Evolutionary conservation across 2,329 filamentous ascomycete genomes (phyloP), one percentile per base, ranked within the genome.

Genomic region (Claviceps sorghi): DNA sequence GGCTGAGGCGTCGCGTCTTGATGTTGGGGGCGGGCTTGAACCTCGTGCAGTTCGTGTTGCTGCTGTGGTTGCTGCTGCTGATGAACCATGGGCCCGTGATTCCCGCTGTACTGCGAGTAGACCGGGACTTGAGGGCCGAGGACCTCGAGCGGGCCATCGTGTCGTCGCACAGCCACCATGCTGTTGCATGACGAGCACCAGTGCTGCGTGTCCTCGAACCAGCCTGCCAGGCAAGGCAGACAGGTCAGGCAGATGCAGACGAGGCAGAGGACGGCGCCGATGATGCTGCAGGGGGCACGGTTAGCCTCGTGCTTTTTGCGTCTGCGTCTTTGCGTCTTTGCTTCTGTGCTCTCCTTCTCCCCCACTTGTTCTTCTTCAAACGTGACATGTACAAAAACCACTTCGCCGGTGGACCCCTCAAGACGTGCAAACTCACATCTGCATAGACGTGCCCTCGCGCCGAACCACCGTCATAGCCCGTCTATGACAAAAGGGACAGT

Each of bases 191-290:
- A 38, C 9, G 57, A 55, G 59, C 65, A 67, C 45, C 52, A 59
- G 55, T 61, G 64, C 53, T 62, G 50, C 7, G 54, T 59, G 32
- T 64, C 57, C 54, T 67, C 64, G 50, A 62, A 67, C 65, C 64
- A 66, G 36, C 58, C 55, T 3, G 61, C 62, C 15, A 63, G 50
- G 53, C 64, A 66, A 7, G 64, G 64, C 15, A 67, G 50, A 51
- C 62, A 65, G 10, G 64, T 54, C 6, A 65, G 57, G 49, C 61
- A 66, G 52, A 65, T 53, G 55, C 64, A 66, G 48, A 66, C 41
- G 19, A 66, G 53, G 49, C 63, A 65, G 56, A 64, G 61, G 21
- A 65, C 40, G 36, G 58, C 57, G 22, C 63, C 62, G 17, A 58
- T 57, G 32, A 66, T 22, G 9, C 64, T 65, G 40, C 10, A 17